These are phyloP conservation scores for Lentinula detonsa DNA, from an alignment of 768 basidiomycete genomes.

Conservation along the genomic window DNA sequence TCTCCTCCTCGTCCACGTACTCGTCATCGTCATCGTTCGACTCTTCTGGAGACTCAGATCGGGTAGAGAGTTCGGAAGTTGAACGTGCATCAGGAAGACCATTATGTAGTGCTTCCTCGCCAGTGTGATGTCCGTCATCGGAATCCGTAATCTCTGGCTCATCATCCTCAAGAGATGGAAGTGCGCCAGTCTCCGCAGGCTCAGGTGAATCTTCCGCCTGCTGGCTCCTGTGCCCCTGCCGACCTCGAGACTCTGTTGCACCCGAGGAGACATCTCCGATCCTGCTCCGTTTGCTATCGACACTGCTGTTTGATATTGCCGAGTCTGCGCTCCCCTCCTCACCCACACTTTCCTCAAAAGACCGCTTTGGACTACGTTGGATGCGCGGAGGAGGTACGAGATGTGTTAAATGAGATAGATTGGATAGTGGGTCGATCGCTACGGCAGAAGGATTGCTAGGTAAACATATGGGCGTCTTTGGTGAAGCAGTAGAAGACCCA, in stretches of 20 bases:
- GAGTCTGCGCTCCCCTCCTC: constrained; percentile 19
- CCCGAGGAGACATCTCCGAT: not conserved
- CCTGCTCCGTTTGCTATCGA: constrained; percentile 5
- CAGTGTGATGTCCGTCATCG: constrained; percentile 11
- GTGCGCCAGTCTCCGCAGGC: not conserved
- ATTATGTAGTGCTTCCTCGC: not conserved
- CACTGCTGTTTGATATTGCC: not conserved
- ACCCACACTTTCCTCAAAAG: constrained; percentile 43
- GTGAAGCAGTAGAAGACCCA: not conserved
- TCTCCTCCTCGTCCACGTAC: constrained; percentile 14
- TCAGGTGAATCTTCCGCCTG: not conserved
- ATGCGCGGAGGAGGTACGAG: constrained; percentile 20
- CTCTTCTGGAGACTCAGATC: constrained; percentile 1
- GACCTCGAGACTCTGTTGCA: not conserved
- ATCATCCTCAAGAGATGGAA: not conserved
- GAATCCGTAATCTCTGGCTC: not conserved
- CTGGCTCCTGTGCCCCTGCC: not conserved
- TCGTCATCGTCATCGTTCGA: constrained; percentile 11
- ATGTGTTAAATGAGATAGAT: constrained; percentile 14
- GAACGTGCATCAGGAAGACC: not conserved
- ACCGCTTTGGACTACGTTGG: constrained; percentile 50
- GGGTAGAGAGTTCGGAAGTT: not conserved
- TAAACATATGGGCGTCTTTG: not conserved
- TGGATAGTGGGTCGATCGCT: constrained; percentile 7
- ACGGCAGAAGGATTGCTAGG: constrained; percentile 4